A percentile compares a stretch with the other conserved stretches of the same genome.
Conservation (phyloP, 768 basidiomycete species). For the Cystofilobasidium macerans region DNA sequence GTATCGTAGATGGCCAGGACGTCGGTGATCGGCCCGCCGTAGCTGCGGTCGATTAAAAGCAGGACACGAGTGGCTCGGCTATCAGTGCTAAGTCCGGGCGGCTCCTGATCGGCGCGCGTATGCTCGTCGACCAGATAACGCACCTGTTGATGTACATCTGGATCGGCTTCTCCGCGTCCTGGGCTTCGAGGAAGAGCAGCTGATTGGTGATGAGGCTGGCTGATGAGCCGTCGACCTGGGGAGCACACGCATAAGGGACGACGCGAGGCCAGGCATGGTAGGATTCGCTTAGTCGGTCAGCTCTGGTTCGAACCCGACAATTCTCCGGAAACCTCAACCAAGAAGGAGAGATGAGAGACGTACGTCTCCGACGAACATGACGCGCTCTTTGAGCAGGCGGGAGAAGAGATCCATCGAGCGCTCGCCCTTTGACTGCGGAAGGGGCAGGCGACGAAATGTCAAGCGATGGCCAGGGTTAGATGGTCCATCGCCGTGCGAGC, state of each 20-base stretch:
- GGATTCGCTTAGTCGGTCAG: neutral
- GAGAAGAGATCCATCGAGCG: conserved; percentile 80
- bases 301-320: neutral
- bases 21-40: conserved; percentile 17
- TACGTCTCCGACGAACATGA: conserved; percentile 91
- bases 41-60: neutral
- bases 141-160: conserved; percentile 78
- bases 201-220: conserved; percentile 82
- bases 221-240: conserved; percentile 77
- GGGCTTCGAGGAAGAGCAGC: conserved; percentile 88
- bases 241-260: neutral
- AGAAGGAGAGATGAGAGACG: neutral
- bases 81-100: too few relatives aligned
- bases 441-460: too few relatives aligned
- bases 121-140: conserved; percentile 38
- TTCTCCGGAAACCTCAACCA: neutral
- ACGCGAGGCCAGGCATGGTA: neutral
- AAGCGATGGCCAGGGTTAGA: too few relatives aligned
- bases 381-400: conserved; percentile 77
- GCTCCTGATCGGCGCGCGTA: too few relatives aligned
- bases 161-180: conserved; percentile 86
- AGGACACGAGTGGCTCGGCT: too few relatives aligned
- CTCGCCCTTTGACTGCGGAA: conserved; percentile 12
- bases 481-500: too few relatives aligned
- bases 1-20: conserved; percentile 68